A percentile compares a stretch with the other conserved stretches of the same genome.
phyloP scores from a whole-genome alignment of 1,284 basidiomycete genomes.

The Volvariella surrecta region DNA sequence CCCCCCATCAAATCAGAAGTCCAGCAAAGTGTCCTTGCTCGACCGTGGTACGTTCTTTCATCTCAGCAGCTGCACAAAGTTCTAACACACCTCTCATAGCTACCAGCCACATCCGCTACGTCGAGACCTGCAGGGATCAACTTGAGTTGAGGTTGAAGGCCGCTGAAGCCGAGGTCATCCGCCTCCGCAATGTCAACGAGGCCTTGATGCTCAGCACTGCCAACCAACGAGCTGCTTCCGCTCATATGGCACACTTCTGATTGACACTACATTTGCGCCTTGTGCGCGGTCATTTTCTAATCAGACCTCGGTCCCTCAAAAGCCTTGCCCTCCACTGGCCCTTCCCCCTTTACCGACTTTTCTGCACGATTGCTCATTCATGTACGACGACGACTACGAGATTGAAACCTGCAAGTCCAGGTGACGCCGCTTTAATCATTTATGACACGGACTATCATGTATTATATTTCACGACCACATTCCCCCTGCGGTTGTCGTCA shows the following conservation, averaged over 20 bases:
- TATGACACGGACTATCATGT: slow-evolving; percentile 34
- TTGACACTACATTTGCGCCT: slow-evolving; percentile 10
- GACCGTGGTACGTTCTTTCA: slow-evolving; percentile 58
- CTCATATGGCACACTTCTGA: slow-evolving; percentile 20
- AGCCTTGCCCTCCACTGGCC: slow-evolving; percentile 18
- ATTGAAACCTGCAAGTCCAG: slow-evolving; percentile 45
- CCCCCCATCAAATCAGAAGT: slow-evolving; percentile 80
- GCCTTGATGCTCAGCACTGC: slow-evolving; percentile 76
- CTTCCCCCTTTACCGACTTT: slow-evolving; percentile 8
- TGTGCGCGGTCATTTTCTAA: slow-evolving; percentile 21
- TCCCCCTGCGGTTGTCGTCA: slow-evolving; percentile 14
- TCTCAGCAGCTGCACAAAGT: slow-evolving; percentile 3
- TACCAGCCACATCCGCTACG: slow-evolving; percentile 71
- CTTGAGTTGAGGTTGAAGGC: slow-evolving; percentile 66
- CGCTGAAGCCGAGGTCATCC: slow-evolving; percentile 67
- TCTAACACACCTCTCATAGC: slow-evolving; percentile 29
- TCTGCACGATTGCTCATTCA: slow-evolving; percentile 22
- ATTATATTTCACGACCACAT: slow-evolving; percentile 31
- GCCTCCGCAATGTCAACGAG: slow-evolving; percentile 76
- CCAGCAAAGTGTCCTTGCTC: slow-evolving; percentile 79
- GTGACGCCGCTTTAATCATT: slow-evolving; percentile 22
- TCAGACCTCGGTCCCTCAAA: slow-evolving; percentile 11
- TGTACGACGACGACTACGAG: slow-evolving; percentile 19
- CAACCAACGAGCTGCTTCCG: slow-evolving; percentile 55
- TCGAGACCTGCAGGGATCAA: slow-evolving; percentile 66